Percentiles rank a stretch among this genome's conserved stretches.
phyloP scores from a whole-genome alignment of 805 yeast genomes.

The Cyberlindnera japonica region DNA sequence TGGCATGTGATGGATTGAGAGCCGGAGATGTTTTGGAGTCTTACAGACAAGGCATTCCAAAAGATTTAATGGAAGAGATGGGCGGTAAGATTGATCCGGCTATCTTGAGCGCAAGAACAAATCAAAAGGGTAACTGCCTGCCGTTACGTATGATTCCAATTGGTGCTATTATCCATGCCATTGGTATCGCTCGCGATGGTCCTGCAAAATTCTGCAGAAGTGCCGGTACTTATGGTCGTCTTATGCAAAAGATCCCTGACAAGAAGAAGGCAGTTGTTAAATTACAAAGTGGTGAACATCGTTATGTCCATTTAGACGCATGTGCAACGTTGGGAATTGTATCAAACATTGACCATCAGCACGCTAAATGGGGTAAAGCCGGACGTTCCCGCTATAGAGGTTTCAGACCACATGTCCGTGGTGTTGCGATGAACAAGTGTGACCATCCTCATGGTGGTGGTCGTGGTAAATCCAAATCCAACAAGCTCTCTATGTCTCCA shows the following conservation, averaged over 20 bases:
- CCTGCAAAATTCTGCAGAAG: slow-evolving; percentile 87
- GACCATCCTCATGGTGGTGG: slow-evolving; percentile 99
- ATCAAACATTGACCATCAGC: slow-evolving; percentile 90
- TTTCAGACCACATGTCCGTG: slow-evolving; percentile 92
- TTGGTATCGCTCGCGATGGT: slow-evolving; percentile 74
- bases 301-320: slow-evolving; percentile 80
- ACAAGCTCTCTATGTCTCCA: slow-evolving; percentile 88
- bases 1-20: slow-evolving; percentile 90
- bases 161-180: slow-evolving; percentile 84
- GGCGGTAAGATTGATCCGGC: slow-evolving; percentile 93
- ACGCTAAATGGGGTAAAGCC: slow-evolving; percentile 89
- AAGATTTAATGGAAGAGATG: slow-evolving; percentile 71
- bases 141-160: slow-evolving; percentile 93
- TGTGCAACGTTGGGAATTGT: slow-evolving; percentile 94
- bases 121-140: slow-evolving; percentile 91
- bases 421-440: slow-evolving; percentile 95
- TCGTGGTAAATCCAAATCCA: slow-evolving; percentile 97
- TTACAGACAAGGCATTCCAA: slow-evolving; percentile 84
- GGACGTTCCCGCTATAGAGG: slow-evolving; percentile 93
- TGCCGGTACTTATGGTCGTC: slow-evolving; percentile 92
- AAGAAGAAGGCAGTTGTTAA: slow-evolving; percentile 71
- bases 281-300: slow-evolving; percentile 88
- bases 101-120: slow-evolving; percentile 76
- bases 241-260: slow-evolving; percentile 73
- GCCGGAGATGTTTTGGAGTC: slow-evolving; percentile 90